Conservation (phyloP, 148 eudicot species). For the Camellia lanceoleosa region DNA sequence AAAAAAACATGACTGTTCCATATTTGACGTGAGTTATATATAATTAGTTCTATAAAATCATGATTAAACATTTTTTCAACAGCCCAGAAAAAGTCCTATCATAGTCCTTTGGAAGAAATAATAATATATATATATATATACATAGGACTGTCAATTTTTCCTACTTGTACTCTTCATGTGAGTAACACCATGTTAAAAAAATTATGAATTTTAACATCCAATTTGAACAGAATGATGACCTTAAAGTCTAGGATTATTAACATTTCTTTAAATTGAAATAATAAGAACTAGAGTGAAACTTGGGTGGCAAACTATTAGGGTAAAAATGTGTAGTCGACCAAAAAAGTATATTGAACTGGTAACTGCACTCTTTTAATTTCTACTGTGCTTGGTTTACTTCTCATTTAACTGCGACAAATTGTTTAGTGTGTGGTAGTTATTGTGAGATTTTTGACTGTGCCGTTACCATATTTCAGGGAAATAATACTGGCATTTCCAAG, state of each 20-base stretch:
- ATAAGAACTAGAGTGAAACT: too few species aligned
- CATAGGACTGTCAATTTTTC: too few species aligned
- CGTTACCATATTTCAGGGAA: slow-evolving; percentile 41
- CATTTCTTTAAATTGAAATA: too few species aligned
- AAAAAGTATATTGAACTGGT: not conserved
- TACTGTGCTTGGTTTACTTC: not conserved
- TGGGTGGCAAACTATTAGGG: too few species aligned
- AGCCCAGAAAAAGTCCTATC: not conserved
- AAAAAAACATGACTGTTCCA: slow-evolving; percentile 50
- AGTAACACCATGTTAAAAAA: too few species aligned
- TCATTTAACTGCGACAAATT: not conserved
- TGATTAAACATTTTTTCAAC: not conserved
- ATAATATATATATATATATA: too few species aligned
- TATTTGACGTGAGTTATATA: slow-evolving; percentile 35
- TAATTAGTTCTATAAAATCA: not conserved
- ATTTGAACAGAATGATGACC: too few species aligned
- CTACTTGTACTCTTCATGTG: too few species aligned
- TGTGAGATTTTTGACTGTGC: not conserved
- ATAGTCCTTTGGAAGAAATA: too few species aligned
- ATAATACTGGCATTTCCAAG: slow-evolving; percentile 63
- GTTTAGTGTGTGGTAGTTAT: not conserved
- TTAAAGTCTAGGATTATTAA: too few species aligned
- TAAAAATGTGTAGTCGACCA: too few species aligned
- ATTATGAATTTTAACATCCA: too few species aligned
- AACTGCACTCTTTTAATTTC: not conserved